Evolutionary conservation across 768 basidiomycete species (phyloP).

Genomic region (Candolleomyces efflorescens): DNA sequence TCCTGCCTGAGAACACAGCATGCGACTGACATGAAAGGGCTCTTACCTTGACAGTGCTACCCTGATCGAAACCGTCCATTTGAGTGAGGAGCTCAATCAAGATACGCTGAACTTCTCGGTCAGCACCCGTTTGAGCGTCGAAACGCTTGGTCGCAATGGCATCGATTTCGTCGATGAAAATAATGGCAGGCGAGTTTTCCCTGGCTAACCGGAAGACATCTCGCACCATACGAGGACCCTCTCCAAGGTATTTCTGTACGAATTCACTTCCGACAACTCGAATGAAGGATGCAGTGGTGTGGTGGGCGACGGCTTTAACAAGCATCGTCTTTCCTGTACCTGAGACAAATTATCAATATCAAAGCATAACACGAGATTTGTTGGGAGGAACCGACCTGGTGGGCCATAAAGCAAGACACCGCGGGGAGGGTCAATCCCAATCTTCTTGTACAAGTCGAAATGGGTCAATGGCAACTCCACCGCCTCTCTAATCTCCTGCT

Average conservation of each 20-base stretch:
- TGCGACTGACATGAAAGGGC: constrained; percentile 2
- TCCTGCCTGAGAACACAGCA: neutral
- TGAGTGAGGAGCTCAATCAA: constrained; percentile 95
- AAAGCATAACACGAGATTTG: neutral
- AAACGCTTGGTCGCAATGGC: constrained; percentile 99
- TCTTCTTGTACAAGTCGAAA: constrained; percentile 98
- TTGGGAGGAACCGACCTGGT: constrained; percentile 56
- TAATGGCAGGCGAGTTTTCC: constrained; percentile 96
- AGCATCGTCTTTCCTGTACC: constrained; percentile 99
- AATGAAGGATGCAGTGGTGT: constrained; percentile 96
- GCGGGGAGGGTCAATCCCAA: constrained; percentile 97
- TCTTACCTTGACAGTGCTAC: constrained; percentile 91
- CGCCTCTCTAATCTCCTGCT: constrained; percentile 98
- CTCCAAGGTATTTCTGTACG: constrained; percentile 98
- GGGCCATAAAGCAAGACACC: constrained; percentile 97
- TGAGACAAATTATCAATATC: constrained; percentile 19
- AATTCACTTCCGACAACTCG: constrained; percentile 98
- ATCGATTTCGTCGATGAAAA: constrained; percentile 99
- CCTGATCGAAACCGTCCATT: constrained; percentile 99
- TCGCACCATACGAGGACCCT: constrained; percentile 99
- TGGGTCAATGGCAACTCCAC: constrained; percentile 96
- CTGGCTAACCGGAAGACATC: constrained; percentile 97
- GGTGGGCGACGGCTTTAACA: constrained; percentile 98
- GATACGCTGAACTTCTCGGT: constrained; percentile 98
- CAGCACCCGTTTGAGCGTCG: constrained; percentile 98